Evolutionary conservation across 2,329 filamentous ascomycete genomes (phyloP).

Genomic region (Escovopsis weberi): DNA sequence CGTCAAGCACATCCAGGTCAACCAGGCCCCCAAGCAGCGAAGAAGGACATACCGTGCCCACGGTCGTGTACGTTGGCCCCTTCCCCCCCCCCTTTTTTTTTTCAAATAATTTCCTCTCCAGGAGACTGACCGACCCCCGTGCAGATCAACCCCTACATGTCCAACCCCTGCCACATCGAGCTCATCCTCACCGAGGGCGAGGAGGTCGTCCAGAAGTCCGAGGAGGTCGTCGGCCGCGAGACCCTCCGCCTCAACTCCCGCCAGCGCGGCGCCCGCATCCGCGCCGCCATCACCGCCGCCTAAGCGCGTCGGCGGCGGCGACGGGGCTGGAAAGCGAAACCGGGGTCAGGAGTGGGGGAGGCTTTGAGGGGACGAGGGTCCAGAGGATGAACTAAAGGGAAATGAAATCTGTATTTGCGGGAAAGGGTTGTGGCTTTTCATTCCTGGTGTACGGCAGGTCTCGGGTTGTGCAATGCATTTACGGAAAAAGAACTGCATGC

Average conservation of each 20-base stretch:
- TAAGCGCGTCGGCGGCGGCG: slow-evolving; percentile 23
- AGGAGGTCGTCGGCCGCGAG: slow-evolving; percentile 62
- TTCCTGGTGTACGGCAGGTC: slow-evolving; percentile 24
- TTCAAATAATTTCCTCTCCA: not conserved
- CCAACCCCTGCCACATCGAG: slow-evolving; percentile 99
- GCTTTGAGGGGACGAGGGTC: not conserved
- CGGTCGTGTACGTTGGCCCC: slow-evolving; percentile 72
- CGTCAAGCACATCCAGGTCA: slow-evolving; percentile 99
- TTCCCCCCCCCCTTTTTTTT: not conserved
- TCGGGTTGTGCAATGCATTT: slow-evolving; percentile 24
- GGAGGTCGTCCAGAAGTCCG: slow-evolving; percentile 88
- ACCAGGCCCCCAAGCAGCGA: slow-evolving; percentile 99
- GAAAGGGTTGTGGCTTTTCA: slow-evolving; percentile 23
- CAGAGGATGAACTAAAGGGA: not conserved
- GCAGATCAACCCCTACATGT: slow-evolving; percentile 99
- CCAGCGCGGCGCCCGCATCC: slow-evolving; percentile 67
- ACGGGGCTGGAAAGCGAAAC: not conserved
- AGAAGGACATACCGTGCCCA: slow-evolving; percentile 99
- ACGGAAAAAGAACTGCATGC: slow-evolving; percentile 18
- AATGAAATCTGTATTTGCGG: slow-evolving; percentile 5
- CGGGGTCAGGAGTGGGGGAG: not conserved
- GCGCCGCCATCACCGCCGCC: slow-evolving; percentile 50
- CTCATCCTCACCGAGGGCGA: slow-evolving; percentile 97
- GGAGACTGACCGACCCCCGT: slow-evolving; percentile 10
- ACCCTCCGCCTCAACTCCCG: slow-evolving; percentile 64